Conservation (phyloP, 176 grass and related monocot genomes). For the Rhynchospora pubera region DNA sequence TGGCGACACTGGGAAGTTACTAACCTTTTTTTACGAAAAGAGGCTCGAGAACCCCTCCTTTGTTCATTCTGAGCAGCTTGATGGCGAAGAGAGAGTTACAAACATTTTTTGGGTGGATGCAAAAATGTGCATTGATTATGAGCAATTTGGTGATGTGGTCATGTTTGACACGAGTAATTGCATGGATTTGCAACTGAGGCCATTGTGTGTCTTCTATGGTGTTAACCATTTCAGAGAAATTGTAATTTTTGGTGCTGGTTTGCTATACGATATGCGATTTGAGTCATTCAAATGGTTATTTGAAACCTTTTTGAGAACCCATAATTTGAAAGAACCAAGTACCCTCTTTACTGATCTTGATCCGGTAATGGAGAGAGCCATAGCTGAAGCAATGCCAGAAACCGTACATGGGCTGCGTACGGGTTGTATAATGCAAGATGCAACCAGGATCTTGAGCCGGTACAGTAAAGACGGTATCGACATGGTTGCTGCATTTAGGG, state of each 20-base stretch:
- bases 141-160: slow-evolving; percentile 53
- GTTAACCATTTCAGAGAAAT: slow-evolving; percentile 49
- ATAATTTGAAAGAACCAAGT: slow-evolving; percentile 18
- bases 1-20: slow-evolving; percentile 32
- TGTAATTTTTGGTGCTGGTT: slow-evolving; percentile 46
- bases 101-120: slow-evolving; percentile 63
- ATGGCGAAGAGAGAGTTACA: slow-evolving; percentile 48
- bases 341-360: slow-evolving; percentile 20
- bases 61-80: slow-evolving; percentile 47
- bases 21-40: slow-evolving; percentile 38
- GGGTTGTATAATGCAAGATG: slow-evolving; percentile 18
- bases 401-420: slow-evolving; percentile 23
- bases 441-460: slow-evolving; percentile 14
- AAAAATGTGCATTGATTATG: slow-evolving; percentile 44
- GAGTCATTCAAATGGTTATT: slow-evolving; percentile 66
- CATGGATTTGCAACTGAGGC: slow-evolving; percentile 25
- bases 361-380: slow-evolving; percentile 20
- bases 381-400: slow-evolving; percentile 14
- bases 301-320: slow-evolving; percentile 41
- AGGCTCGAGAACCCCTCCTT: slow-evolving; percentile 35
- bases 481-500: slow-evolving; percentile 24
- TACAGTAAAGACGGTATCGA: slow-evolving; percentile 12
- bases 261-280: slow-evolving; percentile 40
- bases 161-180: slow-evolving; percentile 36
- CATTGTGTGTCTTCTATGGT: slow-evolving; percentile 49